phyloP scores from a whole-genome alignment of 257 asterid genomes.

The Gentiana straminea region DNA sequence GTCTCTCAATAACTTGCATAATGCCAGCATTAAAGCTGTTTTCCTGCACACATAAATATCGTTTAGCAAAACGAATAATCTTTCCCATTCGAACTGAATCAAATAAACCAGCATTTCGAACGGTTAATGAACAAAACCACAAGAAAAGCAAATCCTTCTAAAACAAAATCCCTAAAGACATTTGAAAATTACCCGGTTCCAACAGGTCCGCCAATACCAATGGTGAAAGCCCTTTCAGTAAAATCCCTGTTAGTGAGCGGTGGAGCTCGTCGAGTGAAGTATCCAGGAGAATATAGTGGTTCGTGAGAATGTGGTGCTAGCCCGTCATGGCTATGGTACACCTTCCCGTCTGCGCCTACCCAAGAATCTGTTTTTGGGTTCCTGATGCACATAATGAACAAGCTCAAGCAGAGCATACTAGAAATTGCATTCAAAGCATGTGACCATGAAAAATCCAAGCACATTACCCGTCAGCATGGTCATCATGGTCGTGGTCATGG shows the following conservation, averaged over 20 bases:
- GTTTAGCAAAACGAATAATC: neutral
- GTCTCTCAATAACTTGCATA: conserved; percentile 68
- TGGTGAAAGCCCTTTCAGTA: conserved; percentile 81
- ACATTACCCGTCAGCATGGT: conserved; percentile 29
- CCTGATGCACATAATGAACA: conserved; percentile 22
- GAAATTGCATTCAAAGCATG: neutral
- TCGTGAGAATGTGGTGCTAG: conserved; percentile 93
- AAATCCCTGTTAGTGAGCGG: conserved; percentile 61
- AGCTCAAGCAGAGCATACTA: neutral
- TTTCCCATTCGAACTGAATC: no score
- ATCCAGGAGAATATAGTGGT: conserved; percentile 83
- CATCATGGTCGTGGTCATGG: conserved; percentile 11
- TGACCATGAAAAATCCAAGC: neutral
- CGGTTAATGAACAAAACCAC: no score
- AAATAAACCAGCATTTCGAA: no score
- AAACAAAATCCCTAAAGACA: neutral
- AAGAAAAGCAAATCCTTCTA: neutral
- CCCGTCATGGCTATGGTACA: conserved; percentile 96
- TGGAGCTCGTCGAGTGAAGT: conserved; percentile 82
- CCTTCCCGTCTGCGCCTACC: conserved; percentile 76
- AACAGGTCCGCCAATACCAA: conserved; percentile 98
- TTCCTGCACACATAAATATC: conserved; percentile 37
- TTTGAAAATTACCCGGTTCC: conserved; percentile 67
- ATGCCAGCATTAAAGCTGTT: conserved; percentile 84
- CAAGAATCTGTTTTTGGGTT: conserved; percentile 36